Conservation (phyloP, 148 eudicot species). For the Chenopodium berlandieri region DNA sequence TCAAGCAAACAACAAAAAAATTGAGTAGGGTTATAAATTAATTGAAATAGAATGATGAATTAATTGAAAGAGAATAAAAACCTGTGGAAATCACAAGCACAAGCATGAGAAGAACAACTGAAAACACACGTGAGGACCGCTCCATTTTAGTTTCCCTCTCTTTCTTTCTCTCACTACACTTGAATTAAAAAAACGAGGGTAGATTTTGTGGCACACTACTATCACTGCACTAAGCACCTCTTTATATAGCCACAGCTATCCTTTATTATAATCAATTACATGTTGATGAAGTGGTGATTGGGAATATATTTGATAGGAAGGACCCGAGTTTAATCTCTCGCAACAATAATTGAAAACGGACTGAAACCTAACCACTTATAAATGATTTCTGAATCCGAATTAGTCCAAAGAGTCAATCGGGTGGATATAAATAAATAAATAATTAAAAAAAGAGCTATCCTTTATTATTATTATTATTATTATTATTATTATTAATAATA, state of each 20-base stretch:
- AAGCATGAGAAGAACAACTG: slow-evolving; percentile 28
- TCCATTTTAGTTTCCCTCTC: slow-evolving; percentile 15
- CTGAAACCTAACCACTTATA: too few relatives aligned
- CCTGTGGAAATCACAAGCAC: slow-evolving; percentile 33
- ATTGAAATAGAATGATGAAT: background rate
- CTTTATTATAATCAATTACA: too few relatives aligned
- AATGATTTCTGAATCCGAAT: too few relatives aligned
- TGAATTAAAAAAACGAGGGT: background rate
- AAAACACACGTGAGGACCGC: slow-evolving; percentile 29
- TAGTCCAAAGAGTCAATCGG: too few relatives aligned
- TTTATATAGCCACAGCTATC: background rate
- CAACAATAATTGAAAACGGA: too few relatives aligned
- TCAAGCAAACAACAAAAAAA: background rate
- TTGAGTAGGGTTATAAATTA: background rate
- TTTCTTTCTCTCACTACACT: background rate
- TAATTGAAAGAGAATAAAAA: background rate
- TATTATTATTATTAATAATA: too few relatives aligned
- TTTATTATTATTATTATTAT: too few relatives aligned
- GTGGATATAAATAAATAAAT: too few relatives aligned
- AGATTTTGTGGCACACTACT: slow-evolving; percentile 3
- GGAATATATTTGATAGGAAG: too few relatives aligned
- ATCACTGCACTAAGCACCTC: background rate
- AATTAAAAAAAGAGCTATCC: too few relatives aligned
- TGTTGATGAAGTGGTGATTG: too few relatives aligned
- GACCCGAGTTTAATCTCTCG: too few relatives aligned